Conservation (phyloP, 257 asterid species). For the Plantago ovata region DNA sequence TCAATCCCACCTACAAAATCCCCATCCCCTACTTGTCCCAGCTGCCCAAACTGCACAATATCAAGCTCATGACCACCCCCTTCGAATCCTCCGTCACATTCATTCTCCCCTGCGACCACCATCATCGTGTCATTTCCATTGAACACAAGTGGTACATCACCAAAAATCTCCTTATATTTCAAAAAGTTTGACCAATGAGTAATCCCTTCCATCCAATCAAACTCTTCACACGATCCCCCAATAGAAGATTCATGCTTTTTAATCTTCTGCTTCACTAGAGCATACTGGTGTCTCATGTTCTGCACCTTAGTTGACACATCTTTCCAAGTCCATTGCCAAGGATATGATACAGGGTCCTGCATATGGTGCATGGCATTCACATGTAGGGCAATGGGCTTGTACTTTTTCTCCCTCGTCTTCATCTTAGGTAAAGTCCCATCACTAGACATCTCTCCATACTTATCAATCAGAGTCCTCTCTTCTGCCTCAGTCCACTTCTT, state of each 20-base stretch:
- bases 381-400: slow-evolving; percentile 71
- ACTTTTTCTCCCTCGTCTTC: slow-evolving; percentile 94
- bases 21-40: slow-evolving; percentile 55
- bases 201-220: slow-evolving; percentile 96
- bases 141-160: slow-evolving; percentile 62
- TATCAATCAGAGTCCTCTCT: slow-evolving; percentile 87
- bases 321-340: slow-evolving; percentile 99
- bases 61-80: slow-evolving; percentile 57
- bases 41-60: slow-evolving; percentile 59
- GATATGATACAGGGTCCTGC: slow-evolving; percentile 59
- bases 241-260: slow-evolving; percentile 56
- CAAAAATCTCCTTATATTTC: slow-evolving; percentile 83
- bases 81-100: slow-evolving; percentile 63
- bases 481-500: slow-evolving; percentile 99
- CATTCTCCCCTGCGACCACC: slow-evolving; percentile 57
- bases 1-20: slow-evolving; percentile 73
- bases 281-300: slow-evolving; percentile 98
- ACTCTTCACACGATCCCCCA: slow-evolving; percentile 53
- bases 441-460: slow-evolving; percentile 70
- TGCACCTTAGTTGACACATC: slow-evolving; percentile 95
- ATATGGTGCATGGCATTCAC: slow-evolving; percentile 74
- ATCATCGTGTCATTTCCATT: slow-evolving; percentile 32
- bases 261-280: slow-evolving; percentile 94
- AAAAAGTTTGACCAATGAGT: slow-evolving; percentile 88
- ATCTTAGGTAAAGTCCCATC: slow-evolving; percentile 82